Conservation (phyloP, 495 filamentous ascomycete genomes). For the Poronia punctata region DNA sequence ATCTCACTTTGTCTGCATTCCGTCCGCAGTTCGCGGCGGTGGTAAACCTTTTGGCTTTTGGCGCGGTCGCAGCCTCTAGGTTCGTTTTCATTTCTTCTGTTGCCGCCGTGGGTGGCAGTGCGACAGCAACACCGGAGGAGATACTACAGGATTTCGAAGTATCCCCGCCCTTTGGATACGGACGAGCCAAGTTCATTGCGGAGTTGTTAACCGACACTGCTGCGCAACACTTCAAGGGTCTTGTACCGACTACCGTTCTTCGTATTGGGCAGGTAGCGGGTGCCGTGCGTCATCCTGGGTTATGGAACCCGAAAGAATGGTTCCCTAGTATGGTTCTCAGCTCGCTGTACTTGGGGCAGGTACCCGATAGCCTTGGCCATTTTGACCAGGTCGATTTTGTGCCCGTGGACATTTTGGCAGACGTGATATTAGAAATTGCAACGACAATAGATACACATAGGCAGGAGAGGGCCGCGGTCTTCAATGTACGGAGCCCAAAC, state of each 20-base stretch:
- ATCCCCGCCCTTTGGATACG: slow-evolving; percentile 42
- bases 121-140: slow-evolving; percentile 35
- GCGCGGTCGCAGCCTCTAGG: slow-evolving; percentile 21
- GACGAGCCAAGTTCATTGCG: slow-evolving; percentile 45
- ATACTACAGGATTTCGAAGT: slow-evolving; percentile 29
- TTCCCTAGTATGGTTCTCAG: slow-evolving; percentile 41
- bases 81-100: slow-evolving; percentile 45
- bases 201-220: slow-evolving; percentile 45
- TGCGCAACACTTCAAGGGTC: slow-evolving; percentile 10
- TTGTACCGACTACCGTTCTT: slow-evolving; percentile 34
- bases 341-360: slow-evolving; percentile 27
- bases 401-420: slow-evolving; percentile 35
- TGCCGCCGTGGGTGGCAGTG: slow-evolving; percentile 23
- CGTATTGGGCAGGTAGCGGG: slow-evolving; percentile 54
- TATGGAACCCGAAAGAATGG: slow-evolving; percentile 55
- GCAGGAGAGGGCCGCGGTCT: neutral
- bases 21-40: slow-evolving; percentile 42
- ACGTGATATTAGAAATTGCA: slow-evolving; percentile 22
- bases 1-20: slow-evolving; percentile 45
- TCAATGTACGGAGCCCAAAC: slow-evolving; percentile 5
- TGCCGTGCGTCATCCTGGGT: slow-evolving; percentile 29
- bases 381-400: slow-evolving; percentile 46
- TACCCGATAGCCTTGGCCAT: slow-evolving; percentile 32
- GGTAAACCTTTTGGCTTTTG: slow-evolving; percentile 33
- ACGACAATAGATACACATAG: neutral